Base-by-base conservation (phyloP, 2,329 filamentous ascomycete genomes). In the Plenodomus lindquistii region DNA sequence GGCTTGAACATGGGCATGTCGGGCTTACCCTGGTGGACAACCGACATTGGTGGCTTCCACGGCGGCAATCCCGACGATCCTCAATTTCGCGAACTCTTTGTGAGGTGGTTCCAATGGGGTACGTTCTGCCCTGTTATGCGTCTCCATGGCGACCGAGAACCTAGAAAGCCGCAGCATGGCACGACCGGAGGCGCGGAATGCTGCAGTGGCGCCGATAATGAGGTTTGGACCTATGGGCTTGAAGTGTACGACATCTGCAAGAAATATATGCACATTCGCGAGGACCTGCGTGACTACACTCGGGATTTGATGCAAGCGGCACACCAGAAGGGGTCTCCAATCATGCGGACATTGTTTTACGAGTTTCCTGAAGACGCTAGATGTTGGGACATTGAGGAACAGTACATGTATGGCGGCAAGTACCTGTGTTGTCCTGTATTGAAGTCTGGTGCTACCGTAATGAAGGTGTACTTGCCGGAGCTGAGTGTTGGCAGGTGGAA, bases 31-130 rank as follows among this genome's bases (percentile, higher is more conserved):
- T 87, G 84, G 84, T 88, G 83, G 83, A 88, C 85, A 0, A 88
- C 85, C 0, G 85, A 88, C 57, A 87, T 88, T 43, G 85, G 85
- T 1, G 85, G 85, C 0, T 88, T 88, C 60, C 85, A 87, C 59
- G 85, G 85, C 4, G 85, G 85, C 0, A 76, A 85, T 50, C 82
- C 84, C 0, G 65, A 73, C 1, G 78, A 85, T 39, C 68, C 73
- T 1, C 73, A 59, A 0, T 88, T 87, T 67, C 75, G 83, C 7
- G 85, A 88, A 60, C 70, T 88, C 0, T 83, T 87, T 48, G 79
- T 84, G 1, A 73, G 85, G 2, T 88, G 85, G 85, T 88, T 88
- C 65, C 85, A 87, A 59, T 88, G 84, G 83, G 85, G 81, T 0
- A 73, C 83, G 0, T 87, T 85, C 60, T 86, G 83, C 47, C 85